Evolutionary conservation across 139 green algal species (phyloP).

Genomic region (Tetraselmis chui): DNA sequence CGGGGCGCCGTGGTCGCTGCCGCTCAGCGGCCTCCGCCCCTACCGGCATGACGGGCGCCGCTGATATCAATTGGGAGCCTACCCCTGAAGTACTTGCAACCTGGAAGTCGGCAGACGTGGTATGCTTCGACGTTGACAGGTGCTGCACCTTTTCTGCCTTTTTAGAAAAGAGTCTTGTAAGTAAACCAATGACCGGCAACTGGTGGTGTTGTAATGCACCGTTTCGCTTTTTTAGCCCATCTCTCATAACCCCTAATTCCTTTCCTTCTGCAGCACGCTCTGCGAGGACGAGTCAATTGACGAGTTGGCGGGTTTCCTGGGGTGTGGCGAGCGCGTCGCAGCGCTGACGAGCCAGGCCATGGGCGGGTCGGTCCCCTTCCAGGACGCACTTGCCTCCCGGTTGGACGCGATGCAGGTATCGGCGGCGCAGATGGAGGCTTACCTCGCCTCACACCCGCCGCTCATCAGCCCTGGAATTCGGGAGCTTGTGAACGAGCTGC

Average conservation of each 20-base stretch:
- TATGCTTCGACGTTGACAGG: neutral
- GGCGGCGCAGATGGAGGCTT: slow-evolving; percentile 50
- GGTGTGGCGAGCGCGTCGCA: slow-evolving; percentile 81
- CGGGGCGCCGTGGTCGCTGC: no score
- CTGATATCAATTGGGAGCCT: neutral
- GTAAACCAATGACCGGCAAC: no score
- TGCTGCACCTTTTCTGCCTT: no score
- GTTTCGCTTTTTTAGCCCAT: no score
- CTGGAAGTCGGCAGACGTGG: neutral
- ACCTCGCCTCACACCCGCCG: slow-evolving; percentile 63
- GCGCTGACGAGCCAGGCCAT: slow-evolving; percentile 84
- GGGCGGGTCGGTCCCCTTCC: slow-evolving; percentile 80
- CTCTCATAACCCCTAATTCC: no score
- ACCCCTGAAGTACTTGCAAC: neutral
- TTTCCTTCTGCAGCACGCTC: neutral
- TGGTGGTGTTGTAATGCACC: no score
- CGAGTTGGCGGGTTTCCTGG: slow-evolving; percentile 86
- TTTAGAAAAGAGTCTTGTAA: no score
- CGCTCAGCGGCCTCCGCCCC: no score
- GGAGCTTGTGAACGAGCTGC: slow-evolving; percentile 70
- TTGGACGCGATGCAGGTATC: slow-evolving; percentile 76
- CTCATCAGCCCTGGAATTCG: slow-evolving; percentile 74
- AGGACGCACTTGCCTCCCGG: slow-evolving; percentile 73
- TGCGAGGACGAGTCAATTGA: slow-evolving; percentile 95
- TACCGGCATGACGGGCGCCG: no score